Conservation (phyloP, 2,329 filamentous ascomycete species). For the Bipolaris bicolor region DNA sequence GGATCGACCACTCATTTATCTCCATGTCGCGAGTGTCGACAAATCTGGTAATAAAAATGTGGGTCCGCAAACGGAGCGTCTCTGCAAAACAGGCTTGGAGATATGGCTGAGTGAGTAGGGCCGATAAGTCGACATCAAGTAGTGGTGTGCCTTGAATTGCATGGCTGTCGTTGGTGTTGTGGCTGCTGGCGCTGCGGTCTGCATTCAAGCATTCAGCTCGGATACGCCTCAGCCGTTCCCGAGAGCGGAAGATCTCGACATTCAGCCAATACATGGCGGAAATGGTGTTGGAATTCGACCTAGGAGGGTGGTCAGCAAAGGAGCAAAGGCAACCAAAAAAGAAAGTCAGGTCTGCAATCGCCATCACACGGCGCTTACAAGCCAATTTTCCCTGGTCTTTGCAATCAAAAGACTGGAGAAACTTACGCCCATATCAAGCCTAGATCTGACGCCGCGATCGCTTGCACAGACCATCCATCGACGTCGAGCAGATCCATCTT, state of each 20-base stretch:
- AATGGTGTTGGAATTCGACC: not conserved
- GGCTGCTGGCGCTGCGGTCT: not conserved
- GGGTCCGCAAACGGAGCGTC: not conserved
- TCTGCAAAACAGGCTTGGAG: not conserved
- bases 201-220: not conserved
- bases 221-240: not conserved
- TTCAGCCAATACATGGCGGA: not conserved
- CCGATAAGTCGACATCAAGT: not conserved
- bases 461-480: not conserved
- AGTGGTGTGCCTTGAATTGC: not conserved
- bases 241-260: not conserved
- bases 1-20: not conserved
- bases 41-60: not conserved
- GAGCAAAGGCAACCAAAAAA: not conserved
- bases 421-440: not conserved
- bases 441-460: not conserved
- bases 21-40: not conserved
- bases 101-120: not conserved
- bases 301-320: not conserved
- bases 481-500: not conserved
- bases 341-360: not conserved
- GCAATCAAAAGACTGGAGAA: not conserved
- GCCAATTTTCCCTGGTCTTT: not conserved
- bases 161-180: not conserved
- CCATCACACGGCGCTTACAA: not conserved